Base-by-base conservation (phyloP, 73 alveolate species). In the Paramecium biaurelia region DNA sequence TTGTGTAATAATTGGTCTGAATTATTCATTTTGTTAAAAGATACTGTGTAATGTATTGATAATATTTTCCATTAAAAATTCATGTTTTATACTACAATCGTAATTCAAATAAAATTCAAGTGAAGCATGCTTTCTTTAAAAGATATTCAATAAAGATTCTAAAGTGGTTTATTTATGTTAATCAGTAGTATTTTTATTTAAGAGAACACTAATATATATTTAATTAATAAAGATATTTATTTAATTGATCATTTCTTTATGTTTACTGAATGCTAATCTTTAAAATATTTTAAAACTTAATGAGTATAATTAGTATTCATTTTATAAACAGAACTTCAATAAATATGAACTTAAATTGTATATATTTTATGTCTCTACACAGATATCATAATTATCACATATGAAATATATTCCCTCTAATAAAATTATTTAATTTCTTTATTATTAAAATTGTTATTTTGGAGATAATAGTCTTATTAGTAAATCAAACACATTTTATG, bases 51-150 rank as follows among this genome's bases (percentile, higher is more conserved):
- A 37, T 20, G 84, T 72, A 23, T 76, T 38, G 34, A 89, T 53
- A 1, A 89, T 70, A 57, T 67, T 89, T 41, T 89, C 94, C 34
- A 89, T 85, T 41, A 89, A 45, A 45, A 35, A 89, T 43, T 70
- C 94, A 58, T 89, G 84, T 28, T 89, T 70, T 35, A 89, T 70
- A 1, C 85, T 70, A n/a, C 94, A 89, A 56, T 89, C 94, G 23
- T 70, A 89, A 57, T 89, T 89, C 12, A 89, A 49, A 89, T 89
- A 89, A 43, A 89, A 89, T 14, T 89, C 94, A 32, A 89, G 74
- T 15, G 76, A 74, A 26, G 84, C 76, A 32, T 82, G 35, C n/a
- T 63, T 70, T 72, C 84, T 42, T 30, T 20, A 72, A 45, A 89
- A 89, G 15, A 82, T 82, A 15, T 28, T 89, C 7, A 12, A 34